Conservation (phyloP, 2,329 filamentous ascomycete species). For the Tolypocladium paradoxum region DNA sequence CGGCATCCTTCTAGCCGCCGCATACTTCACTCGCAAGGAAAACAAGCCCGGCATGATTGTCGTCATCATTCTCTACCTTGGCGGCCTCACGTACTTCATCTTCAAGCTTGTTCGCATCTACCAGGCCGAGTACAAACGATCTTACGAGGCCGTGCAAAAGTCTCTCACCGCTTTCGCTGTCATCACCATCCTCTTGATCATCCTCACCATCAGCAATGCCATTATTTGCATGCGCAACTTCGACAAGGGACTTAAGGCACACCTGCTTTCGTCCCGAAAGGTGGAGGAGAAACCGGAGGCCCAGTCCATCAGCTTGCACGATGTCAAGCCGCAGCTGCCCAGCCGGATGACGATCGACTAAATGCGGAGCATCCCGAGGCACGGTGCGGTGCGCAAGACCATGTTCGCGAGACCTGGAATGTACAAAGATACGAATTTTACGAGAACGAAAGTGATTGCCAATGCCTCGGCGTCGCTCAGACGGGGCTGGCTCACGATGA, state of each 20-base stretch:
- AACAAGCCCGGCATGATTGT: conserved; percentile 65
- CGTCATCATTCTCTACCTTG: conserved; percentile 79
- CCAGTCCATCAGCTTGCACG: conserved; percentile 44
- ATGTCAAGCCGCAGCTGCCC: conserved; percentile 43
- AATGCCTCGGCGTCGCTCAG: conserved; percentile 1
- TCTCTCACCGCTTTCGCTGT: conserved; percentile 90
- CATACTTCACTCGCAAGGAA: conserved; percentile 76
- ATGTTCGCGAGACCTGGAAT: conserved; percentile 1
- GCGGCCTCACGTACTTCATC: conserved; percentile 85
- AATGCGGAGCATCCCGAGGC: conserved; percentile 3
- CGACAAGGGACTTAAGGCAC: conserved; percentile 75
- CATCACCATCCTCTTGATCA: conserved; percentile 79
- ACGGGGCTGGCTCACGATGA: conserved; percentile 8
- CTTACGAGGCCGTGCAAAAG: conserved; percentile 70
- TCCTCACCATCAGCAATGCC: conserved; percentile 80
- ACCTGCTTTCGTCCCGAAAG: conserved; percentile 51
- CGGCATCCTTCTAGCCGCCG: conserved; percentile 72
- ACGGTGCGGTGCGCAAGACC: neutral
- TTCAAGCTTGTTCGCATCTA: conserved; percentile 99
- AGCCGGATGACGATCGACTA: conserved; percentile 54
- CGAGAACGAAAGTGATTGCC: conserved; percentile 5
- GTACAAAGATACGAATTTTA: conserved; percentile 26
- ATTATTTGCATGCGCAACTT: conserved; percentile 87
- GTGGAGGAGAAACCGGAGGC: conserved; percentile 44
- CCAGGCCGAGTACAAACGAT: conserved; percentile 41